Percentiles rank a stretch among this genome's conserved stretches.
These are phyloP conservation scores for Globisporangium lucens DNA, from an alignment of 352 stramenopile genomes.

Conservation along the genomic window DNA sequence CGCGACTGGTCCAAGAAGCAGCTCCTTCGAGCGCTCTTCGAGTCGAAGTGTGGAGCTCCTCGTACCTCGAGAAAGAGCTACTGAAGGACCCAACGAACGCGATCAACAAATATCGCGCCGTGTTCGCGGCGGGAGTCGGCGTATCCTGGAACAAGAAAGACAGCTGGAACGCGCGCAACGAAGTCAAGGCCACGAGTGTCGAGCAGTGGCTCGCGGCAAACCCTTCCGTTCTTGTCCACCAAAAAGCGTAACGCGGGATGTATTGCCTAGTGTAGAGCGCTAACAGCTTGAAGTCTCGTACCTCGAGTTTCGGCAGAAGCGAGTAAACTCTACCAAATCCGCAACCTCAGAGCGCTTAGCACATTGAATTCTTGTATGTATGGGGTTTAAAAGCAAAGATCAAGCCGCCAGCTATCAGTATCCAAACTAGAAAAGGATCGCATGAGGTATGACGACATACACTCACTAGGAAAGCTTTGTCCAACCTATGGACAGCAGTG, in stretches of 20 bases:
- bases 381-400: background rate
- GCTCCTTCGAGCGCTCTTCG: background rate
- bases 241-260: background rate
- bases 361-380: background rate
- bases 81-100: constrained; percentile 6
- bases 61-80: constrained; percentile 5
- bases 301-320: too few relatives aligned
- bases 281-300: too few relatives aligned
- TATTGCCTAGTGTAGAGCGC: too few relatives aligned
- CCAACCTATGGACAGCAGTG: constrained; percentile 21
- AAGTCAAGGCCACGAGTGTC: background rate
- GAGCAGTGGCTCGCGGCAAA: background rate
- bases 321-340: background rate
- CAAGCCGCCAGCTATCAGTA: background rate
- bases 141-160: constrained; percentile 4
- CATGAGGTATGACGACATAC: background rate
- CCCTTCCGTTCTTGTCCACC: background rate
- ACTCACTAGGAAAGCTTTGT: background rate
- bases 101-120: constrained; percentile 16
- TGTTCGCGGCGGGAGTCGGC: constrained; percentile 2
- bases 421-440: too few relatives aligned
- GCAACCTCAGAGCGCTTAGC: background rate
- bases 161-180: background rate
- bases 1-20: background rate
- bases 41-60: background rate